Percentiles rank a stretch among this genome's conserved stretches.
phyloP scores from a whole-genome alignment of 2,329 filamentous ascomycete species.

The Metarhizium humberi region DNA sequence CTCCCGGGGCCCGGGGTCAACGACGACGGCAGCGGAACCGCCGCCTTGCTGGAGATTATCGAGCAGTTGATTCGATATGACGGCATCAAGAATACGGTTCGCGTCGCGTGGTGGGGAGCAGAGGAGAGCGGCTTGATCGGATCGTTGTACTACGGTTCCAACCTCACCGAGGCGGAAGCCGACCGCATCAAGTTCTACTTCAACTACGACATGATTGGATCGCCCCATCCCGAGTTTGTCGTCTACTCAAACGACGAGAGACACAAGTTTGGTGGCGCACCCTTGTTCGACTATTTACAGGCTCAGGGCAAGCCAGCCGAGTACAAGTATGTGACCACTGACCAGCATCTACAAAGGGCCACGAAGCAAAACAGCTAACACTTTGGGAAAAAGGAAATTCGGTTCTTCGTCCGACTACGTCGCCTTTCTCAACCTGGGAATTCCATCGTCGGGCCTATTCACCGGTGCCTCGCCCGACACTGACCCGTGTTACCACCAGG shows the following conservation, averaged over 20 bases:
- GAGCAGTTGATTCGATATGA: conserved; percentile 23
- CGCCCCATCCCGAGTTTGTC: conserved; percentile 26
- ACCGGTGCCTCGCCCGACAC: conserved; percentile 22
- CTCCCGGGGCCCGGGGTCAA: conserved; percentile 28
- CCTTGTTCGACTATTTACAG: conserved; percentile 21
- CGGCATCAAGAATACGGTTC: conserved; percentile 28
- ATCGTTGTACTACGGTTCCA: conserved; percentile 29
- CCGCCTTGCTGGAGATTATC: conserved; percentile 25
- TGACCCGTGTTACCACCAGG: conserved; percentile 29
- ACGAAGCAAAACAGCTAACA: neutral
- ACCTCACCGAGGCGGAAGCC: conserved; percentile 25
- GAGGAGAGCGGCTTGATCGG: conserved; percentile 34
- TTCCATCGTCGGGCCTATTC: conserved; percentile 28
- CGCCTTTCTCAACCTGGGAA: conserved; percentile 25
- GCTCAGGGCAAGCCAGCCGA: conserved; percentile 17
- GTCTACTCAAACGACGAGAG: conserved; percentile 31
- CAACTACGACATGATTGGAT: conserved; percentile 64
- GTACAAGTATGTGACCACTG: conserved; percentile 12
- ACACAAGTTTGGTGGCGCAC: conserved; percentile 22
- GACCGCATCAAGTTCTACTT: conserved; percentile 57
- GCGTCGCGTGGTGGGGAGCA: conserved; percentile 30
- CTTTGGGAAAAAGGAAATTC: conserved; percentile 14
- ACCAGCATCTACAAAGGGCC: too few species aligned
- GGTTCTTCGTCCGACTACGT: conserved; percentile 27
- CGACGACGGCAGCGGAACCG: conserved; percentile 28